These are phyloP conservation scores for Hymenoscyphus albidus DNA, from an alignment of 2,329 filamentous ascomycete genomes.

Conservation along the genomic window DNA sequence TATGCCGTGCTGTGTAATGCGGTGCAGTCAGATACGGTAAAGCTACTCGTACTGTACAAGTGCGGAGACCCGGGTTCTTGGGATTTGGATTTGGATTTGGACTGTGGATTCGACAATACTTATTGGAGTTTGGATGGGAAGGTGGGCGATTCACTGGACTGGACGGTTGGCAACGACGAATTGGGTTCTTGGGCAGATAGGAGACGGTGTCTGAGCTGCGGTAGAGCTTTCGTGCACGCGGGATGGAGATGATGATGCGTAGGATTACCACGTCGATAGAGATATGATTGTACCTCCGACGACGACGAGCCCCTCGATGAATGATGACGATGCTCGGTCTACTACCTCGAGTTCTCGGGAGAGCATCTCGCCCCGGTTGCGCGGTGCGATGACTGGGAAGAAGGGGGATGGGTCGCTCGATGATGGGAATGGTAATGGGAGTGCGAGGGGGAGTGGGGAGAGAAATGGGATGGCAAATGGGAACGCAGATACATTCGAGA, in stretches of 20 bases:
- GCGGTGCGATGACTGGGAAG: background rate
- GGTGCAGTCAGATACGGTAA: too few relatives aligned
- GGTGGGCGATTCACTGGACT: background rate
- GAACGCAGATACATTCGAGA: background rate
- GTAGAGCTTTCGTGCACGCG: too few relatives aligned
- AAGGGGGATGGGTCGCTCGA: background rate
- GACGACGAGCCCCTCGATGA: background rate
- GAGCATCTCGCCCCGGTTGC: background rate
- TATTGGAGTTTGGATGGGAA: background rate
- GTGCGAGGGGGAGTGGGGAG: background rate
- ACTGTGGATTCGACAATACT: background rate
- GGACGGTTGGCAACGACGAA: background rate
- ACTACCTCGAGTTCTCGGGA: constrained; percentile 1
- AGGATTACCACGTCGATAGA: too few relatives aligned
- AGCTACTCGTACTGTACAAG: too few relatives aligned
- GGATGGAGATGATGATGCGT: too few relatives aligned
- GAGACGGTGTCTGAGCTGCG: too few relatives aligned
- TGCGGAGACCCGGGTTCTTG: background rate
- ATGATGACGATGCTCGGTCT: background rate
- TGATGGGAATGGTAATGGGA: background rate
- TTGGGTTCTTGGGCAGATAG: too few relatives aligned
- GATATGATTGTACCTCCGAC: background rate
- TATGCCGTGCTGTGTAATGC: too few relatives aligned
- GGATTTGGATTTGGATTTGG: background rate
- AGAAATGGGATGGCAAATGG: background rate